These are phyloP conservation scores for Neurospora sp. DNA, from an alignment of 495 filamentous ascomycete species.

Conservation along the genomic window DNA sequence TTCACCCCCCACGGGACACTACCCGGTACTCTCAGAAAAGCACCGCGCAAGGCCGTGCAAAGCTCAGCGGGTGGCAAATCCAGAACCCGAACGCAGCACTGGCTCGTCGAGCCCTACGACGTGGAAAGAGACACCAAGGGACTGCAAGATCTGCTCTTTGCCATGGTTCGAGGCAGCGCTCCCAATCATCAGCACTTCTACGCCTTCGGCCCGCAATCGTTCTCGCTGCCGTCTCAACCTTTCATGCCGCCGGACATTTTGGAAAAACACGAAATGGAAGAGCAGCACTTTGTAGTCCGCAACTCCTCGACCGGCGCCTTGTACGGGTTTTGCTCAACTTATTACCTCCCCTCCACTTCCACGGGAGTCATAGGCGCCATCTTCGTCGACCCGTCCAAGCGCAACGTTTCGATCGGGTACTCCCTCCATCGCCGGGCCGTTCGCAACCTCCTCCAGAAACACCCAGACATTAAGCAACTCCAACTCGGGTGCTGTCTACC, in stretches of 20 bases:
- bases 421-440: constrained; percentile 77
- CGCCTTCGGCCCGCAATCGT: not conserved
- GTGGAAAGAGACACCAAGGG: constrained; percentile 62
- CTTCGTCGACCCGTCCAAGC: constrained; percentile 71
- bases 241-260: not conserved
- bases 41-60: constrained; percentile 53
- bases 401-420: constrained; percentile 77
- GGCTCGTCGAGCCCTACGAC: constrained; percentile 63
- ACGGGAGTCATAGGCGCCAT: constrained; percentile 73
- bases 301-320: constrained; percentile 81
- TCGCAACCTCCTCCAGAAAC: constrained; percentile 50
- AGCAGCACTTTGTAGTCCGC: constrained; percentile 80
- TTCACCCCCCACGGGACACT: constrained; percentile 59
- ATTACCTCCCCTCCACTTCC: constrained; percentile 50
- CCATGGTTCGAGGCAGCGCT: constrained; percentile 28
- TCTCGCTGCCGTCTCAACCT: not conserved
- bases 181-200: constrained; percentile 33
- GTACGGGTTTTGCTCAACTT: constrained; percentile 84
- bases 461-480: constrained; percentile 54
- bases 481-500: constrained; percentile 73
- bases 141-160: constrained; percentile 21
- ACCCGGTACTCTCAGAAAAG: constrained; percentile 59
- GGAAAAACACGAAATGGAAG: constrained; percentile 28
- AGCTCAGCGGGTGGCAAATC: constrained; percentile 69
- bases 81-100: constrained; percentile 56